Percentiles rank a stretch among this genome's conserved stretches.
Conservation (phyloP, 2,329 filamentous ascomycete genomes). For the Aotearoamyces nothofagi region DNA sequence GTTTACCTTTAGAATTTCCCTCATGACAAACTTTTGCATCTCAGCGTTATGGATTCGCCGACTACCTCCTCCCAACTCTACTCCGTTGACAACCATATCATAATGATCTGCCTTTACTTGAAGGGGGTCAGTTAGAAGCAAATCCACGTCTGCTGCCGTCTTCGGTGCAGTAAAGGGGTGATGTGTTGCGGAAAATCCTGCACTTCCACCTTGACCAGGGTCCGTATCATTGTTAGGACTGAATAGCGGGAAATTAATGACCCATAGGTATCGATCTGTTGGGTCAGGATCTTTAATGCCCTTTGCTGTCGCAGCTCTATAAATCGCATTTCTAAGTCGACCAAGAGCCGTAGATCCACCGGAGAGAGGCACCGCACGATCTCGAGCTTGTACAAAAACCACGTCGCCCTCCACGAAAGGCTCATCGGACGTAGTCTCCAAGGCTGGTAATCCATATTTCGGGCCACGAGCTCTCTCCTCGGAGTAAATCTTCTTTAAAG, state of each 20-base stretch:
- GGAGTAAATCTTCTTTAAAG: constrained; percentile 19
- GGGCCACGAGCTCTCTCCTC: no score
- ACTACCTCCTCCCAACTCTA: constrained; percentile 87
- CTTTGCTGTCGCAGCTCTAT: constrained; percentile 14
- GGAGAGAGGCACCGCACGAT: constrained; percentile 39
- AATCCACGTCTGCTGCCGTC: constrained; percentile 52
- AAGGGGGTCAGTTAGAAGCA: constrained; percentile 58
- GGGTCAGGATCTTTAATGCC: constrained; percentile 11
- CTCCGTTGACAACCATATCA: constrained; percentile 88
- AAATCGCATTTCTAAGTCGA: constrained; percentile 15
- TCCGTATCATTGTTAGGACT: constrained; percentile 47
- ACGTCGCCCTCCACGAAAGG: constrained; percentile 54
- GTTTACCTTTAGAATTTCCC: constrained; percentile 53
- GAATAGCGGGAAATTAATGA: constrained; percentile 86
- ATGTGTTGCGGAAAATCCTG: constrained; percentile 77
- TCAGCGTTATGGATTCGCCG: constrained; percentile 76
- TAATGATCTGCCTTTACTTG: constrained; percentile 74
- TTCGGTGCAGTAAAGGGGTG: constrained; percentile 92
- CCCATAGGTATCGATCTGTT: constrained; percentile 62
- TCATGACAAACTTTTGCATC: constrained; percentile 74
- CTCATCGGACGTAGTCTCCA: constrained; percentile 17
- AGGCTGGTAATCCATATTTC: constrained; percentile 11
- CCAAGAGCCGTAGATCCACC: constrained; percentile 52
- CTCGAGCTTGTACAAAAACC: constrained; percentile 66
- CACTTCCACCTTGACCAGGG: constrained; percentile 55